Evolutionary conservation across 1,139 yeast genomes (phyloP).

Genomic region (Debaryomycetaceae sp.): DNA sequence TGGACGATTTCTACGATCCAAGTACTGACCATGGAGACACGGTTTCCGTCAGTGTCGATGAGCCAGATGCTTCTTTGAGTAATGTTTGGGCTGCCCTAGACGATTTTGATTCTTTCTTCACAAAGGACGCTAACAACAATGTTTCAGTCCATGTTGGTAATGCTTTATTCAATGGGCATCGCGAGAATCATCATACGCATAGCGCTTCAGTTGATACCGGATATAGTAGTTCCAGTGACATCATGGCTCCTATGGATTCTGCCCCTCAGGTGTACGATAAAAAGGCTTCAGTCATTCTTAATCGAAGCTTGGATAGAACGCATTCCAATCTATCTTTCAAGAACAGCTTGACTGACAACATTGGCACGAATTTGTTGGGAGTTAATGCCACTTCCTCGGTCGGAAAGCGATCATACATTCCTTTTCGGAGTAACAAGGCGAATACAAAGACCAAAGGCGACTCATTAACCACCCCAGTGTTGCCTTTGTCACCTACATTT

Average conservation of each 20-base stretch:
- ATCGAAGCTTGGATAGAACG: constrained; percentile 70
- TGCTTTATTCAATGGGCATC: constrained; percentile 3
- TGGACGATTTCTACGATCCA: constrained; percentile 61
- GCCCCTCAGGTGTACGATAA: constrained; percentile 79
- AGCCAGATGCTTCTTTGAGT: constrained; percentile 75
- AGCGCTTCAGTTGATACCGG: constrained; percentile 51
- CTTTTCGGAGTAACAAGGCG: constrained; percentile 37
- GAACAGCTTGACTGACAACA: constrained; percentile 65
- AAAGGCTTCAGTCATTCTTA: constrained; percentile 71
- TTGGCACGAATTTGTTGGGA: constrained; percentile 26
- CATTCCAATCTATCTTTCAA: constrained; percentile 76
- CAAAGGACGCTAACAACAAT: constrained; percentile 52
- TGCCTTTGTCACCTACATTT: constrained; percentile 20
- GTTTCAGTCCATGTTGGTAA: constrained; percentile 8
- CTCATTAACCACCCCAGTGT: constrained; percentile 19
- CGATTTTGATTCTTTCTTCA: constrained; percentile 88
- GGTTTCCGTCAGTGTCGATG: constrained; percentile 45
- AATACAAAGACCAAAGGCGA: constrained; percentile 16
- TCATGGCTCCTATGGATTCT: constrained; percentile 55
- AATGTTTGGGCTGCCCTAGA: constrained; percentile 97
- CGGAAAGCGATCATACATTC: constrained; percentile 39
- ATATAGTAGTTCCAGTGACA: constrained; percentile 29
- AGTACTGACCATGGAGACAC: constrained; percentile 31
- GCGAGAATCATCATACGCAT: constrained; percentile 33
- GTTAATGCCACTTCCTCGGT: constrained; percentile 15